Evolutionary conservation across 2,329 filamentous ascomycete species (phyloP).

Genomic region (Verticillium alfalfae): DNA sequence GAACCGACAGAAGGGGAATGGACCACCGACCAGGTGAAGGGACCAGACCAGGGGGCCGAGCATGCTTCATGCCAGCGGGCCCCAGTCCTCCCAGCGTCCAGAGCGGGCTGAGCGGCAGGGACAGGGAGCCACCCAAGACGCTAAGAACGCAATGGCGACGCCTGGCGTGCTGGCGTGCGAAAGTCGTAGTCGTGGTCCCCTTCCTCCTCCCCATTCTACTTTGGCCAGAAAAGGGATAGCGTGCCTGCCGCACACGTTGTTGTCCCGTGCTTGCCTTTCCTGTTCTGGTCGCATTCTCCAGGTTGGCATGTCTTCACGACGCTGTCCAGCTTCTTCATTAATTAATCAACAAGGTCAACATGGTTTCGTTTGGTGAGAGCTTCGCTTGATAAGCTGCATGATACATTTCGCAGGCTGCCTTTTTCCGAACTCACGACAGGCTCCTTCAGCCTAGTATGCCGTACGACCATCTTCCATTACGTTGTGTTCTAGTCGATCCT

Average conservation of each 20-base stretch:
- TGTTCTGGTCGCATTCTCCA: background rate
- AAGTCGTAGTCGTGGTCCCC: background rate
- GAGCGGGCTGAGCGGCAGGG: background rate
- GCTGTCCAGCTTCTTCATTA: too few species aligned
- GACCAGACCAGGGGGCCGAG: background rate
- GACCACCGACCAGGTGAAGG: background rate
- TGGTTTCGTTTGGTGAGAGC: too few species aligned
- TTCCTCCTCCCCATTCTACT: background rate
- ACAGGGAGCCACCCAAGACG: background rate
- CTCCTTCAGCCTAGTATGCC: too few species aligned
- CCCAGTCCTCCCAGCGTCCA: background rate
- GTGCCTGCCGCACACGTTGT: background rate
- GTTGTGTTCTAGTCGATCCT: too few species aligned
- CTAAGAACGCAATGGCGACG: background rate
- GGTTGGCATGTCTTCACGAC: background rate
- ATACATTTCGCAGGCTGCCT: too few species aligned
- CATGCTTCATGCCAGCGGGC: background rate
- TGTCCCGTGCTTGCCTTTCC: background rate
- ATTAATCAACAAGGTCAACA: too few species aligned
- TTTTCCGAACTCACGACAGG: too few species aligned
- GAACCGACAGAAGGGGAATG: background rate
- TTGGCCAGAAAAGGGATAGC: background rate
- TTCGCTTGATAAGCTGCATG: too few species aligned
- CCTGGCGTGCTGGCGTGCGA: background rate
- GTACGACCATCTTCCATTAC: too few species aligned